Evolutionary conservation across 257 asterid genomes (phyloP), one percentile per base, ranked within the genome.

Genomic region (Knoxia roxburghii): DNA sequence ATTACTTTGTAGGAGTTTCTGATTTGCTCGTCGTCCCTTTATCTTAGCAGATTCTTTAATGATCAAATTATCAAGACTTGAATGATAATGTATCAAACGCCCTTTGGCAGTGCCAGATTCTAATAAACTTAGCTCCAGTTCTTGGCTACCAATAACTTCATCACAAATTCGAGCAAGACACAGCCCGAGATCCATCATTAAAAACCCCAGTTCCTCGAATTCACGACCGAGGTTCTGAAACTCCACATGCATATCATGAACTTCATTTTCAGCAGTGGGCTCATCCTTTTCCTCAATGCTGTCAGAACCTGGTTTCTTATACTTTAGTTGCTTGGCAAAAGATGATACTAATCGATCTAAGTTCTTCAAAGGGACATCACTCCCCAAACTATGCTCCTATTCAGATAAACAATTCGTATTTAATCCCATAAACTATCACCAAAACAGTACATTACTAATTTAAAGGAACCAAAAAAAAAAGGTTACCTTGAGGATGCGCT

Each of bases 81-180:
- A 89, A 76, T 92, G 98, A 55, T 89, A 92, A 72, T 92, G 98
- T 68, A 89, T 92, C 40, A 92, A 75, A 70, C 97, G 78, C 69
- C 96, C 96, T 77, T 91, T 89, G 7, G 89, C 97, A 0, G 89
- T 75, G 55, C 92, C 86, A 61, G 83, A 77, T 73, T 84, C 90
- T 75, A 87, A 63, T 69, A 89, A 75, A 68, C 96, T 86, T 71
- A 74, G 84, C 75, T 92, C 95, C 68, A 92, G 86, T 87, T 89
- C 96, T 55, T 68, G 69, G 21, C 87, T 80, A 61, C 95, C 95
- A 58, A 80, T 79, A 67, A 69, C 59, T 71, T 73, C 69, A 78
- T 89, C 98, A 62, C 93, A 92, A 72, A 87, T 76, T 70, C 86
- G 85, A 0, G 97, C 95, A 23, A 92, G 82, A 63, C 67, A 74